Percentiles rank a stretch among this genome's conserved stretches.
Evolutionary conservation across 148 eudicot species (phyloP).

Genomic region (Chenopodium suecicum): DNA sequence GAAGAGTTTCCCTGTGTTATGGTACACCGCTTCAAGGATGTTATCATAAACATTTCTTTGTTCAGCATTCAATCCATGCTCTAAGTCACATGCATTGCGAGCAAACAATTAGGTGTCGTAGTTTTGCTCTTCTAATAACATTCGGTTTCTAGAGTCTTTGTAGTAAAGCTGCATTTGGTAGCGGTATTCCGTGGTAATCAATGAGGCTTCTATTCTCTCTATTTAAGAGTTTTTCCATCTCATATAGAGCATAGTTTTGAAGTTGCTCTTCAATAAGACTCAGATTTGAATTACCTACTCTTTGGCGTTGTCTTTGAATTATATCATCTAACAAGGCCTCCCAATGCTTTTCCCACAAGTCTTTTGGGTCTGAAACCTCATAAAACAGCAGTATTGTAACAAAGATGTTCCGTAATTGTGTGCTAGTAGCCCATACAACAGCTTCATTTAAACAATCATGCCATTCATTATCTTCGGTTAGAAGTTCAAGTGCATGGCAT

Average conservation of each 20-base stretch:
- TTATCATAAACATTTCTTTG: neutral
- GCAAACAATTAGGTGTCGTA: neutral
- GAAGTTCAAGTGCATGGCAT: neutral
- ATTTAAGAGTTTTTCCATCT: too few species aligned
- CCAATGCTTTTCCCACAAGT: slow-evolving; percentile 8
- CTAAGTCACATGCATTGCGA: neutral
- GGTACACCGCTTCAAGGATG: neutral
- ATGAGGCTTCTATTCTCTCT: too few species aligned
- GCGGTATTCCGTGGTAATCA: too few species aligned
- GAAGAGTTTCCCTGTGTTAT: neutral
- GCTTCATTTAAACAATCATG: neutral
- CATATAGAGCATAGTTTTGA: neutral
- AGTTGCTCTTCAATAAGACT: neutral
- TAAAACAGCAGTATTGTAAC: neutral
- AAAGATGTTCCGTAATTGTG: neutral
- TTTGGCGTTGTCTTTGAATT: neutral
- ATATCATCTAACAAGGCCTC: neutral
- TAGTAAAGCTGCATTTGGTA: too few species aligned
- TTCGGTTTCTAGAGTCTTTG: too few species aligned
- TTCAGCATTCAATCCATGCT: neutral
- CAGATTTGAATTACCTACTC: neutral
- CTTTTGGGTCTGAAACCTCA: slow-evolving; percentile 6
- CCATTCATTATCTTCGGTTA: slow-evolving; percentile 16
- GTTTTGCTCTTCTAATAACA: slow-evolving; percentile 5
- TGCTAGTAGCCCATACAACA: neutral